These are phyloP conservation scores for Boletus fagicola DNA, from an alignment of 768 basidiomycete species.

Conservation along the genomic window DNA sequence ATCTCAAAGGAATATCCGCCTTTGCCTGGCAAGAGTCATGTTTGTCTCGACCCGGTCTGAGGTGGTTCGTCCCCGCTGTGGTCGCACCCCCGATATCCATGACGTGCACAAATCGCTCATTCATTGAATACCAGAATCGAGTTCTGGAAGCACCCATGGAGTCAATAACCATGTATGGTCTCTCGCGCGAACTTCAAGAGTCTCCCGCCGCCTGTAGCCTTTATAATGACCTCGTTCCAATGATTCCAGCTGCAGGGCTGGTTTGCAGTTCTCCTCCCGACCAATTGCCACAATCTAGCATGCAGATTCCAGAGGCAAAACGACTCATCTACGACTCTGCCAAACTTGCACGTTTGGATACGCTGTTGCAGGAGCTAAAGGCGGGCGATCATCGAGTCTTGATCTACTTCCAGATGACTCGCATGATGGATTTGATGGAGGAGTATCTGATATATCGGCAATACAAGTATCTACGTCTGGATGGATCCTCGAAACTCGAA, in stretches of 20 bases:
- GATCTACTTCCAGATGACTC: conserved; percentile 99
- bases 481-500: conserved; percentile 92
- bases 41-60: conserved; percentile 73
- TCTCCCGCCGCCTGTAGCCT: conserved; percentile 47
- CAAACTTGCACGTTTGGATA: conserved; percentile 88
- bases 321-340: conserved; percentile 94
- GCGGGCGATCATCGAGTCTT: conserved; percentile 89
- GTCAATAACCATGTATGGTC: conserved; percentile 76
- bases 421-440: conserved; percentile 99
- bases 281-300: conserved; percentile 77
- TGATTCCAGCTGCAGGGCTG: conserved; percentile 65
- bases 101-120: conserved; percentile 73
- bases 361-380: conserved; percentile 89
- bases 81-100: conserved; percentile 81
- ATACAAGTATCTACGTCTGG: conserved; percentile 90
- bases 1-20: conserved; percentile 58
- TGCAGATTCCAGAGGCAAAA: conserved; percentile 94
- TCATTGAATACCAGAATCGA: conserved; percentile 65
- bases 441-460: conserved; percentile 97
- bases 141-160: conserved; percentile 69
- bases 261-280: conserved; percentile 60
- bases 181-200: conserved; percentile 67
- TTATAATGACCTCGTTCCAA: conserved; percentile 54
- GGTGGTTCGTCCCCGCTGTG: conserved; percentile 83
- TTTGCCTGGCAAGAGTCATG: conserved; percentile 72